These are phyloP conservation scores for Epichloe aotearoae DNA, from an alignment of 2,329 filamentous ascomycete species.

Conservation along the genomic window DNA sequence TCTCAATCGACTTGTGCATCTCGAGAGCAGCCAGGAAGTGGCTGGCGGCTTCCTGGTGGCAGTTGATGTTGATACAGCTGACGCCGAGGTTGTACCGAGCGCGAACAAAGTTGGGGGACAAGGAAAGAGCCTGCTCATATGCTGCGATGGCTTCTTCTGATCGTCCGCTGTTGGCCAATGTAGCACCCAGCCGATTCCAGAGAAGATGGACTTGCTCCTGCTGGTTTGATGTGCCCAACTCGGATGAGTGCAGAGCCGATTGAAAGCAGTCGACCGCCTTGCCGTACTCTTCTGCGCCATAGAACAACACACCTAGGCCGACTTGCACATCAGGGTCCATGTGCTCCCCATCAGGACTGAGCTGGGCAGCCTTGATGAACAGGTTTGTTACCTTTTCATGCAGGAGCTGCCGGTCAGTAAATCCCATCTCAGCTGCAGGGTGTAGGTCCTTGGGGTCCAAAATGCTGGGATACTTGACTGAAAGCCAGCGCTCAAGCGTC, in stretches of 20 bases:
- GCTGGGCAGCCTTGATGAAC: constrained; percentile 84
- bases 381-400: constrained; percentile 83
- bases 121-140: constrained; percentile 80
- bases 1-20: constrained; percentile 92
- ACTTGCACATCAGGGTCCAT: constrained; percentile 99
- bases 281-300: constrained; percentile 93
- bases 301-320: constrained; percentile 90
- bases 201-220: constrained; percentile 81
- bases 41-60: constrained; percentile 81
- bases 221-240: constrained; percentile 72
- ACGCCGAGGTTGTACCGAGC: constrained; percentile 95
- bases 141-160: constrained; percentile 94
- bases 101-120: constrained; percentile 92
- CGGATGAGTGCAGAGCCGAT: constrained; percentile 73
- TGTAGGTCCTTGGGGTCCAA: constrained; percentile 60
- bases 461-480: constrained; percentile 83
- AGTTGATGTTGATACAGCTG: constrained; percentile 93
- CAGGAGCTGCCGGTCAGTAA: constrained; percentile 80
- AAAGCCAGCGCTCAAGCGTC: constrained; percentile 91
- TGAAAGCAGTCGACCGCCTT: constrained; percentile 99
- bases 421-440: constrained; percentile 71
- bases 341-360: constrained; percentile 80
- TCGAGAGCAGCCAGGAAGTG: constrained; percentile 83
- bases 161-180: constrained; percentile 85
- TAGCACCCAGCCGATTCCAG: constrained; percentile 94